These are phyloP conservation scores for Gossypium trilobum DNA, from an alignment of 441 rosid genomes.

Conservation along the genomic window DNA sequence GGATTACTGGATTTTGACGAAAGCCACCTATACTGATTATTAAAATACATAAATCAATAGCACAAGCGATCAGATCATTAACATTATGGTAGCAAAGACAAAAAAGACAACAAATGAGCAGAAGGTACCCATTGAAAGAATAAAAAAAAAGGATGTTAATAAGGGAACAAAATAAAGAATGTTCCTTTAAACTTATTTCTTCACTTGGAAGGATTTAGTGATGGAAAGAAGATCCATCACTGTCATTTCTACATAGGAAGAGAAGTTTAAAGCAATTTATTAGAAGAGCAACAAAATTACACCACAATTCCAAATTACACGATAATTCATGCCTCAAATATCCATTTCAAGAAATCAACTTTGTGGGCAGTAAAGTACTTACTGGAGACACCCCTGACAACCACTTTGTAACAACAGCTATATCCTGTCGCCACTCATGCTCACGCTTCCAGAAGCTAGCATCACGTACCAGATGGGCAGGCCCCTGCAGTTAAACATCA, in stretches of 20 bases:
- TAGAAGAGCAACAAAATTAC: neutral
- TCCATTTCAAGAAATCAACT: slow-evolving; percentile 5
- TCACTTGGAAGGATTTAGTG: neutral
- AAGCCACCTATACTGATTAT: slow-evolving; percentile 97
- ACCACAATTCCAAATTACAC: neutral
- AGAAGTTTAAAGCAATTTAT: neutral
- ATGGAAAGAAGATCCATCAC: neutral
- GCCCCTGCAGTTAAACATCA: slow-evolving; percentile 50
- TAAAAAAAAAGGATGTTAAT: neutral
- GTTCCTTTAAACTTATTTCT: neutral
- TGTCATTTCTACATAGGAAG: neutral
- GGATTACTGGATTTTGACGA: slow-evolving; percentile 71
- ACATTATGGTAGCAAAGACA: neutral
- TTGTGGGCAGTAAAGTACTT: slow-evolving; percentile 22
- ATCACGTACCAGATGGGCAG: slow-evolving; percentile 74
- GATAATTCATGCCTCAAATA: neutral
- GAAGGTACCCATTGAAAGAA: neutral
- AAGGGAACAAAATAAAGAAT: slow-evolving; percentile 4
- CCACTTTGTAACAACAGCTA: slow-evolving; percentile 97
- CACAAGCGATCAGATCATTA: slow-evolving; percentile 7
- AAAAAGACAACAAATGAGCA: neutral
- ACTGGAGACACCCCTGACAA: slow-evolving; percentile 88
- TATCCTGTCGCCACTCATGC: slow-evolving; percentile 98
- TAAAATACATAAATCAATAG: slow-evolving; percentile 23
- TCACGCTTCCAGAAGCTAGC: slow-evolving; percentile 94